Evolutionary conservation across 192 early-diverging fungal species (phyloP), one percentile per base, ranked within the genome.

Genomic region (Mortierella claussenii): DNA sequence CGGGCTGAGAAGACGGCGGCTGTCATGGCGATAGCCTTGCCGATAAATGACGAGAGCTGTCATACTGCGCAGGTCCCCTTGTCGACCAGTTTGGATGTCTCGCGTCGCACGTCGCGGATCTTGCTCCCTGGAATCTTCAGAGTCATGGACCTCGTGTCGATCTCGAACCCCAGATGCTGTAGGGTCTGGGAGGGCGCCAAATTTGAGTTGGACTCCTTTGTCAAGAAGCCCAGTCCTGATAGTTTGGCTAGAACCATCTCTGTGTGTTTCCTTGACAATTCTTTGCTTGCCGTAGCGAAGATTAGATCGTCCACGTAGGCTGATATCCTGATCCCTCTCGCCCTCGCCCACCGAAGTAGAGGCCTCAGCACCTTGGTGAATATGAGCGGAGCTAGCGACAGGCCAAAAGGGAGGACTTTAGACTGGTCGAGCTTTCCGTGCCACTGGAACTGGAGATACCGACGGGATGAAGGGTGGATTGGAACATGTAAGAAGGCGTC

Each of bases 401-500:
- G 53, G 12, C 78, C 59, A 43, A 80, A 83, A 0, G 78, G 78
- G 0, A 80, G 73, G 2, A 50, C 65, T 4, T 30, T 17, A 40
- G 80, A 83, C 42, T 80, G 78, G 43, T 67, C 80, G 0, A 46
- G 13, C 13, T 54, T 8, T 0, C 58, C 56, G 9, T 60, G 13
- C 69, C 69, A 80, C 4, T 62, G 33, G 34, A 80, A 80, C 33
- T 67, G 68, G 17, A 80, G 65, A n/a, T 68, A 80, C 3, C n/a
- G 12, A 0, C 68, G 50, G 5, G 60, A 79, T 15, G 62, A 51
- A 26, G 67, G 49, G 37, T 69, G 56, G 23, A 82, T 57, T 3
- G 57, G 69, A 0, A 82, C 43, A 24, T 79, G 76, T 2, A 79
- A 28, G 34, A 83, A 78, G 5, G 79, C 73, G 28, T 83, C 79